Conservation (phyloP, 2,329 filamentous ascomycete species). For the Davidsoniella eucalypti region DNA sequence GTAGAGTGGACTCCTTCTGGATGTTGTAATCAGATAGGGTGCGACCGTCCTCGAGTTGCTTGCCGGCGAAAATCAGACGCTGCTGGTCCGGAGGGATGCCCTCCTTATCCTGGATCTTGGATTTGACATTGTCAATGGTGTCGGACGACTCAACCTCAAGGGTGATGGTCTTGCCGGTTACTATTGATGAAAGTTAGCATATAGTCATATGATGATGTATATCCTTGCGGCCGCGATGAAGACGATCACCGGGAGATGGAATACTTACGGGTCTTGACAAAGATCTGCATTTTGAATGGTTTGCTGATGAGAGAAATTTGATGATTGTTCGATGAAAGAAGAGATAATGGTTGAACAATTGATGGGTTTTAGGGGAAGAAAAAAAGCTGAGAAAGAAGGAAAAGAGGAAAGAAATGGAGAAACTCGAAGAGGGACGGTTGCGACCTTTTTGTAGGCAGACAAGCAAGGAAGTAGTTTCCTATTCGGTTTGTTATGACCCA, state of each 20-base stretch:
- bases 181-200: slow-evolving; percentile 24
- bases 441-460: slow-evolving; percentile 18
- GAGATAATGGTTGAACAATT: slow-evolving; percentile 10
- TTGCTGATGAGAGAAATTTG: slow-evolving; percentile 3
- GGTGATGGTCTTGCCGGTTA: slow-evolving; percentile 92
- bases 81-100: slow-evolving; percentile 98
- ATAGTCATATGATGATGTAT: neutral
- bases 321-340: slow-evolving; percentile 8
- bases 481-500: neutral
- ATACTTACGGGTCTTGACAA: slow-evolving; percentile 86
- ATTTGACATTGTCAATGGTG: slow-evolving; percentile 99
- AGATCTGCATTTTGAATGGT: slow-evolving; percentile 64
- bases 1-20: slow-evolving; percentile 91
- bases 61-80: slow-evolving; percentile 98
- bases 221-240: too few species aligned
- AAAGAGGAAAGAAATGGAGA: slow-evolving; percentile 11
- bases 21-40: slow-evolving; percentile 99
- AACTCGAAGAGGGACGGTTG: slow-evolving; percentile 15
- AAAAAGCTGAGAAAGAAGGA: slow-evolving; percentile 12
- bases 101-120: slow-evolving; percentile 98
- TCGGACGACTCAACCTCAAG: slow-evolving; percentile 99
- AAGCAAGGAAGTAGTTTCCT: slow-evolving; percentile 14
- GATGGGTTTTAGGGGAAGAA: slow-evolving; percentile 3
- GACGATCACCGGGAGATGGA: neutral
- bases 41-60: slow-evolving; percentile 99